phyloP scores from a whole-genome alignment of 805 yeast genomes.

The Zygotorulaspora danielsina region DNA sequence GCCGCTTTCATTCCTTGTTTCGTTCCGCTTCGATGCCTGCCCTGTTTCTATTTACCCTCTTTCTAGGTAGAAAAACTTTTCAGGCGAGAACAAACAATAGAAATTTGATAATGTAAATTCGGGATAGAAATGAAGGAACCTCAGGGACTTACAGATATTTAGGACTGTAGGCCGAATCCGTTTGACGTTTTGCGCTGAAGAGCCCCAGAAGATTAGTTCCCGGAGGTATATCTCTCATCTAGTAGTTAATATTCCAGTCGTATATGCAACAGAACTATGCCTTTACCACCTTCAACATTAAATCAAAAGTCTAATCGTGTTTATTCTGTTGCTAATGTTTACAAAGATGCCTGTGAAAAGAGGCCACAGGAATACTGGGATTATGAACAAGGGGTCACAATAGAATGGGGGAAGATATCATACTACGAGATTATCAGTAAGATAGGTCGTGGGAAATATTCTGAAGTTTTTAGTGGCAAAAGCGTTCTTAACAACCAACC shows the following conservation, averaged over 20 bases:
- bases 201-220: too few relatives aligned
- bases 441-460: constrained; percentile 89
- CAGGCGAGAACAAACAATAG: constrained; percentile 2
- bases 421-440: constrained; percentile 80
- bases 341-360: constrained; percentile 69
- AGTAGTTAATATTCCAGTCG: not conserved
- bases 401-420: constrained; percentile 82
- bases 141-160: too few relatives aligned
- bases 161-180: too few relatives aligned
- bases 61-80: constrained; percentile 10
- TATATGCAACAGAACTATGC: constrained; percentile 19
- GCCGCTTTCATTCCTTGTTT: not conserved
- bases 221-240: too few relatives aligned
- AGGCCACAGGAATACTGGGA: constrained; percentile 88
- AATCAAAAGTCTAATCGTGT: constrained; percentile 35
- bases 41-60: constrained; percentile 2
- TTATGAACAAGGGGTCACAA: constrained; percentile 58
- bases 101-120: constrained; percentile 1
- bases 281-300: constrained; percentile 35
- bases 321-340: constrained; percentile 68
- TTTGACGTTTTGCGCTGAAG: too few relatives aligned
- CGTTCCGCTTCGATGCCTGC: not conserved
- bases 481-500: constrained; percentile 55
- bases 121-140: too few relatives aligned
- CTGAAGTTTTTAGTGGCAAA: constrained; percentile 87